Conservation (phyloP, 208 protist species). For the Crithidia bombi region DNA sequence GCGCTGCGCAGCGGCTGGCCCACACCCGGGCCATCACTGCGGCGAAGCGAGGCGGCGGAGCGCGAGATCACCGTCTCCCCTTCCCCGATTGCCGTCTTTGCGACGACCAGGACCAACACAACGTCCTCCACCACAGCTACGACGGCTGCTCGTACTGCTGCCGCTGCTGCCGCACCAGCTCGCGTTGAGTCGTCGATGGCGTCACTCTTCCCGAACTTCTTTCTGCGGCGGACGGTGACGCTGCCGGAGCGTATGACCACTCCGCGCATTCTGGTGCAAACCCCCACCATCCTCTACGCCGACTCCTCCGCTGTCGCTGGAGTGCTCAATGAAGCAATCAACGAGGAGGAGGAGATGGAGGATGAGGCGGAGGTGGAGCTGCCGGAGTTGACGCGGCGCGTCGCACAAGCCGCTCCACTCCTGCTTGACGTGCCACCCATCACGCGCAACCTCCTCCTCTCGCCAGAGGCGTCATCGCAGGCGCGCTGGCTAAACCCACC, state of each 20-base stretch:
- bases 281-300: slow-evolving; percentile 15
- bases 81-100: neutral
- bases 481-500: slow-evolving; percentile 56
- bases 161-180: neutral
- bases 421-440: slow-evolving; percentile 9
- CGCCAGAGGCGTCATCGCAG: slow-evolving; percentile 10
- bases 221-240: slow-evolving; percentile 15
- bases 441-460: slow-evolving; percentile 44
- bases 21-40: slow-evolving; percentile 3
- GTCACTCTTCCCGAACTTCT: slow-evolving; percentile 11
- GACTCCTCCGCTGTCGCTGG: slow-evolving; percentile 12
- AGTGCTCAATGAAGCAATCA: neutral
- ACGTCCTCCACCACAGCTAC: neutral
- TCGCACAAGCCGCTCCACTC: slow-evolving; percentile 13
- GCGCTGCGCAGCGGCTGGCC: slow-evolving; percentile 22
- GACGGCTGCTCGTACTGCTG: neutral
- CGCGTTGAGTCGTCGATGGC: neutral
- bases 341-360: slow-evolving; percentile 2
- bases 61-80: neutral
- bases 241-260: slow-evolving; percentile 17
- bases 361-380: neutral
- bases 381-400: slow-evolving; percentile 7
- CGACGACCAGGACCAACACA: neutral
- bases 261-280: slow-evolving; percentile 19
- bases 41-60: neutral